A percentile compares a stretch with the other conserved stretches of the same genome.
Evolutionary conservation across 495 filamentous ascomycete species (phyloP).

Genomic region (Aspergillus taichungensis): DNA sequence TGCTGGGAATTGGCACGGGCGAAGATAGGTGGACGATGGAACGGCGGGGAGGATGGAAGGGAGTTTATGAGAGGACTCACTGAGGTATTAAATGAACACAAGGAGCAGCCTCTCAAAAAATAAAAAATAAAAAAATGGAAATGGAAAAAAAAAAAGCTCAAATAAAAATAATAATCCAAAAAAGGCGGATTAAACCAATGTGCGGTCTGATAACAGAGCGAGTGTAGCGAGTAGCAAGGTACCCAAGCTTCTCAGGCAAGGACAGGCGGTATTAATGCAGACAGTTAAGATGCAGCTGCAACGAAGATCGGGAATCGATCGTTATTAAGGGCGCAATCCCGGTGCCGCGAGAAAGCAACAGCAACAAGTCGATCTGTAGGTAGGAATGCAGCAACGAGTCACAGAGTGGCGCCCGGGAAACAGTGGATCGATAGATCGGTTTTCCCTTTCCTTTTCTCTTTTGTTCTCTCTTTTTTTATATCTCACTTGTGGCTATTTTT

Average conservation of each 20-base stretch:
- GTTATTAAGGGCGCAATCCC: constrained; percentile 27
- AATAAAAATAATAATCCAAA: constrained; percentile 8
- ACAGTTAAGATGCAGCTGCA: constrained; percentile 23
- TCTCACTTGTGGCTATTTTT: constrained; percentile 3
- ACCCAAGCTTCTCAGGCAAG: constrained; percentile 20
- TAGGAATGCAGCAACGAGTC: constrained; percentile 25
- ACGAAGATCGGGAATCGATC: constrained; percentile 35
- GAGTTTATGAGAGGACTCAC: constrained; percentile 3
- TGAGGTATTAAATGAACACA: constrained; percentile 11
- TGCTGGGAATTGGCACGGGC: background rate
- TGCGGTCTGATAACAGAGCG: constrained; percentile 14
- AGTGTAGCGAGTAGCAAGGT: constrained; percentile 12
- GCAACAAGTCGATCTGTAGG: background rate
- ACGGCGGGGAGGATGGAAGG: background rate
- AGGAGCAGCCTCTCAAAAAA: too few relatives aligned
- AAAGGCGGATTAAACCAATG: constrained; percentile 9
- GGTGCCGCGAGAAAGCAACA: constrained; percentile 4
- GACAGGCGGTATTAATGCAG: constrained; percentile 18
- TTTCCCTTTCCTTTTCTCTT: too few relatives aligned
- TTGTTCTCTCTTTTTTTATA: too few relatives aligned
- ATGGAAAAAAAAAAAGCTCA: background rate
- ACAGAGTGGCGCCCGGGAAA: background rate
- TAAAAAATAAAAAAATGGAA: constrained; percentile 4
- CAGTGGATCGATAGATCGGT: constrained; percentile 25
- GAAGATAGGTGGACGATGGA: background rate